These are phyloP conservation scores for Pleurozium schreberi DNA, from an alignment of 225 moss, liverwort and hornwort species.

Conservation along the genomic window DNA sequence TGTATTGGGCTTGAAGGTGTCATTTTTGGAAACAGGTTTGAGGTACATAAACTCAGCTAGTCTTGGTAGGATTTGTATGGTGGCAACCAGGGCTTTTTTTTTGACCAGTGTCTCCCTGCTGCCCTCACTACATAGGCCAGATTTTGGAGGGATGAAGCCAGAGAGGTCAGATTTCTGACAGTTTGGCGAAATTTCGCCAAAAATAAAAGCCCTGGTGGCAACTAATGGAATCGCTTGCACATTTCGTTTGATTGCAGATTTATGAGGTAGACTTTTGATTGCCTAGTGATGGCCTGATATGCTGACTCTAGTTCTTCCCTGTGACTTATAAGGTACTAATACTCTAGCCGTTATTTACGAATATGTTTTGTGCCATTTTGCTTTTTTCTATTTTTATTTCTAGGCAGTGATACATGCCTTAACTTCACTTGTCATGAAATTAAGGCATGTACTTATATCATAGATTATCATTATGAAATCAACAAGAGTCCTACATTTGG, in stretches of 20 bases:
- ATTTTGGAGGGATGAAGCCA: too few relatives aligned
- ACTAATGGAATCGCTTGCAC: background rate
- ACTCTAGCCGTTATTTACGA: background rate
- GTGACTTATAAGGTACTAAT: constrained; percentile 5
- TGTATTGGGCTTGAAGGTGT: background rate
- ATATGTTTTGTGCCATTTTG: background rate
- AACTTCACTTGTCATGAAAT: too few relatives aligned
- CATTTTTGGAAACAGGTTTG: background rate
- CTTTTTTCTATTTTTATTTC: background rate
- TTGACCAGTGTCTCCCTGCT: too few relatives aligned
- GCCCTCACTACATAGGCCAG: too few relatives aligned
- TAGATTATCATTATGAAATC: too few relatives aligned
- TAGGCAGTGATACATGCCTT: too few relatives aligned
- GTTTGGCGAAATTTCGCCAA: too few relatives aligned
- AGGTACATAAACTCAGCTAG: background rate
- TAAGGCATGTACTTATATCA: too few relatives aligned
- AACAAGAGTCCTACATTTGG: too few relatives aligned
- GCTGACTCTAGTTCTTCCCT: constrained; percentile 6
- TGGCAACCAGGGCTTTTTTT: too few relatives aligned
- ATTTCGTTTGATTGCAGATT: constrained; percentile 1
- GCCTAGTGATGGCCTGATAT: background rate
- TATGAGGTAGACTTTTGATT: background rate
- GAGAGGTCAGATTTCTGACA: too few relatives aligned
- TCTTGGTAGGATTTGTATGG: background rate
- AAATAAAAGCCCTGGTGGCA: too few relatives aligned